Evolutionary conservation across 768 basidiomycete species (phyloP), one percentile per base, ranked within the genome.

Genomic region (Lactarius trivialis): DNA sequence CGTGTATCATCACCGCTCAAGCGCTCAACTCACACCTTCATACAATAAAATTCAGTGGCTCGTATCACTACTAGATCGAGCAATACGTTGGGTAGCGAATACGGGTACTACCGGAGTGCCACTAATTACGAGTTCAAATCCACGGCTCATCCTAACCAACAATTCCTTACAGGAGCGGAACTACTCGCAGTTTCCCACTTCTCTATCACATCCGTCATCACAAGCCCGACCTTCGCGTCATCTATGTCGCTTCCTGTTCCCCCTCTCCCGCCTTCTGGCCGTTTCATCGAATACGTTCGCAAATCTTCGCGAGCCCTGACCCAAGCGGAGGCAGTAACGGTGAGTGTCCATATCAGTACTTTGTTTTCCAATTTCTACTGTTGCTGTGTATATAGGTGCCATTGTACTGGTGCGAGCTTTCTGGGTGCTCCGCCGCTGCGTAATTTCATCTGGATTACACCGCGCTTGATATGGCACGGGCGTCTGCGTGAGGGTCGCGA

Each of bases 201-300:
- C 50, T 53, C 43, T 4, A 37, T 56, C 55, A 41, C 48, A 26
- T 21, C 21, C 45, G 28, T 28, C 30, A 37, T 37, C 11, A 17
- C 39, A 11, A 19, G 15, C 55, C 39, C 39, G 55, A 24, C 26
- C 26, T 34, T 48, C 28, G 24, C 19, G 5, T 32, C 19, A 24
- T 9, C 12, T 15, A 64, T 65, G 64, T 21, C 60, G 19, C 52
- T 52, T 37, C 58, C 34, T 24, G 39, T n/a, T 17, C 64, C 64
- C 12, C 62, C 67, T 30, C 73, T 82, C 57, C 82, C 85, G 61
- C 72, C 79, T 50, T 74, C 80, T 56, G 76, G 81, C 24, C 65
- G 70, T 37, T 86, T 78, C 68, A 65, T 87, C 19, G 67, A 77
- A 39, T 77, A 81, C 15, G 79, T 90, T 39, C 79, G 81, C 53